Evolutionary conservation across 2,329 filamentous ascomycete species (phyloP).

Genomic region (Chaetomiaceae sp.): DNA sequence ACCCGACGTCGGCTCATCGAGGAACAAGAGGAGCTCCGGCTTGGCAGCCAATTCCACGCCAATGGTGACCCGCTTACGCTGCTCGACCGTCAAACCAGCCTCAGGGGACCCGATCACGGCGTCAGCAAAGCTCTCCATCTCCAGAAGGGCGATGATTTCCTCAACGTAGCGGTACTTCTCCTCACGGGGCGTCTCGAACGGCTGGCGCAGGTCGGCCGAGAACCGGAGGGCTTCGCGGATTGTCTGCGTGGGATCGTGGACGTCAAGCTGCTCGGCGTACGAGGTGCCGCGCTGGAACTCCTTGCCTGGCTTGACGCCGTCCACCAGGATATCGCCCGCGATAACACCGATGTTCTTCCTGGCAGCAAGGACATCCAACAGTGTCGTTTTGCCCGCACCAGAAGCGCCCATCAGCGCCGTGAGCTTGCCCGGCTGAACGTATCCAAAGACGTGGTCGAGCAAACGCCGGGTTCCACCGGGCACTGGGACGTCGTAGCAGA

Average conservation of each 20-base stretch:
- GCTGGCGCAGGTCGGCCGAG: constrained; percentile 55
- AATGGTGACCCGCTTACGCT: constrained; percentile 75
- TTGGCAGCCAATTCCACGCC: constrained; percentile 85
- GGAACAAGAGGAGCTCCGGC: constrained; percentile 67
- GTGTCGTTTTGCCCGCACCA: constrained; percentile 81
- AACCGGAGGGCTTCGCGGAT: constrained; percentile 59
- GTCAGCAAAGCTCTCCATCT: constrained; percentile 54
- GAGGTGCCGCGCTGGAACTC: constrained; percentile 57
- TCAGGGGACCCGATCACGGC: constrained; percentile 54
- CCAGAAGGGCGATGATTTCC: constrained; percentile 49
- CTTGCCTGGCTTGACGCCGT: constrained; percentile 49
- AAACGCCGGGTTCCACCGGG: constrained; percentile 50
- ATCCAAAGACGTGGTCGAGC: constrained; percentile 55
- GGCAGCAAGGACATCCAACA: constrained; percentile 66
- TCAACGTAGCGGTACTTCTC: constrained; percentile 57
- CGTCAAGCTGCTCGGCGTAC: constrained; percentile 57
- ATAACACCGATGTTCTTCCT: constrained; percentile 59
- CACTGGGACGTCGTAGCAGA: constrained; percentile 69
- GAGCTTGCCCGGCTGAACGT: constrained; percentile 68
- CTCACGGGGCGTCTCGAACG: constrained; percentile 43
- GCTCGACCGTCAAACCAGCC: constrained; percentile 63
- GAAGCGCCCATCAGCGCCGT: constrained; percentile 78
- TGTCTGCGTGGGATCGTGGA: constrained; percentile 57
- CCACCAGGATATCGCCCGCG: constrained; percentile 50
- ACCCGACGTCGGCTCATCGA: constrained; percentile 73